Evolutionary conservation across 306 rosid genomes (phyloP).

Genomic region (Trifolium dubium): DNA sequence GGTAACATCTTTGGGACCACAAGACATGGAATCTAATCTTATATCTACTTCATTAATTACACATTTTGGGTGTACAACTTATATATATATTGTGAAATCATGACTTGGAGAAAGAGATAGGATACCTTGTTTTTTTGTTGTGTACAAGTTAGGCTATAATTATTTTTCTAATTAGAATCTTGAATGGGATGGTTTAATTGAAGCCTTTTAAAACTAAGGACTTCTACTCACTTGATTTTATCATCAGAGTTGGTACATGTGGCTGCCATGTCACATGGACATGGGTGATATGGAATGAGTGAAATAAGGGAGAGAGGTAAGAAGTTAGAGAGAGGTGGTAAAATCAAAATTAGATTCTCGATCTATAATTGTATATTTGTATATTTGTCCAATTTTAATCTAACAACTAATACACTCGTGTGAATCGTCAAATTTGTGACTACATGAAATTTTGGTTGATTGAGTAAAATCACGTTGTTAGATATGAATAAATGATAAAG

Average conservation of each 20-base stretch:
- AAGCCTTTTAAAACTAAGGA: neutral
- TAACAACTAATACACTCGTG: too few relatives aligned
- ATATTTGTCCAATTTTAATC: too few relatives aligned
- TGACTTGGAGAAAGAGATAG: constrained; percentile 29
- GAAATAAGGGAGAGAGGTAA: neutral
- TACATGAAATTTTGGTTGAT: too few relatives aligned
- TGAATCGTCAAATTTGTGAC: too few relatives aligned
- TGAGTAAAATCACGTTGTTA: too few relatives aligned
- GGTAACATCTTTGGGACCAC: constrained; percentile 41
- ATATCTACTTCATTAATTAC: constrained; percentile 23
- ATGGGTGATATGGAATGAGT: neutral
- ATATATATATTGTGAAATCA: constrained; percentile 10
- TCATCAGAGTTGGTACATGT: neutral
- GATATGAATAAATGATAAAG: too few relatives aligned
- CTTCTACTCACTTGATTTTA: neutral
- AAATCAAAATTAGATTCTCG: neutral
- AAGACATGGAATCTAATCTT: constrained; percentile 35
- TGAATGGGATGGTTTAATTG: neutral
- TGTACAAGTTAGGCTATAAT: constrained; percentile 22
- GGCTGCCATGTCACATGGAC: neutral
- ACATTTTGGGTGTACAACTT: constrained; percentile 29
- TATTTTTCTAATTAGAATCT: constrained; percentile 1
- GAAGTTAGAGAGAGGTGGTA: neutral
- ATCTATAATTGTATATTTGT: too few relatives aligned
- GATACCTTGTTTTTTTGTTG: constrained; percentile 22